Evolutionary conservation across 371 early-diverging fungal genomes (phyloP).

Genomic region (Mucor irregularis): DNA sequence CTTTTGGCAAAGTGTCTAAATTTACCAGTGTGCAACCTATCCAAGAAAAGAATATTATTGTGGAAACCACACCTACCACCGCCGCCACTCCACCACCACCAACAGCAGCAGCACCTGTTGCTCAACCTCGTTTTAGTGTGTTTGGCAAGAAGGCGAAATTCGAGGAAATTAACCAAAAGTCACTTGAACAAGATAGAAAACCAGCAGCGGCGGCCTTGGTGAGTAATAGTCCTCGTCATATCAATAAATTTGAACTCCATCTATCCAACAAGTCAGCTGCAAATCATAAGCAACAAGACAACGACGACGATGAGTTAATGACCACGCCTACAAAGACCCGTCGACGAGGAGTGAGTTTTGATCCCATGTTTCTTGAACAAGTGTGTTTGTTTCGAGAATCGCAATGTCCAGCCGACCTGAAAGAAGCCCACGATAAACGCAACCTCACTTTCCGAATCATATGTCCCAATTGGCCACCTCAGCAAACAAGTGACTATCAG

Average conservation of each 20-base stretch:
- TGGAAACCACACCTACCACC: too few species aligned
- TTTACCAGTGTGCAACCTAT: too few species aligned
- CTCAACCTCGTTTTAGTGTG: slow-evolving; percentile 25
- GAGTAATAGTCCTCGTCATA: neutral
- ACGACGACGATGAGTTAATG: too few species aligned
- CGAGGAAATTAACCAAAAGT: slow-evolving; percentile 2
- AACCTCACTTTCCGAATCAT: slow-evolving; percentile 16
- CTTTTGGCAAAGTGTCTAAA: slow-evolving; percentile 22
- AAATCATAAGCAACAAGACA: slow-evolving; percentile 8
- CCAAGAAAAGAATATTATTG: too few species aligned
- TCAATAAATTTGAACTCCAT: slow-evolving; percentile 13
- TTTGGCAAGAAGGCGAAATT: slow-evolving; percentile 24
- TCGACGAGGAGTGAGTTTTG: slow-evolving; percentile 35
- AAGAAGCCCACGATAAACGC: slow-evolving; percentile 19
- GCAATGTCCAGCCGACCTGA: slow-evolving; percentile 48
- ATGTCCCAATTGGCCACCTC: slow-evolving; percentile 19
- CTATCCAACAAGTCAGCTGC: slow-evolving; percentile 5
- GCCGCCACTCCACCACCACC: too few species aligned
- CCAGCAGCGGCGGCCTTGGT: neutral
- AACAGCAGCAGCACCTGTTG: too few species aligned
- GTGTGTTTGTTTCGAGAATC: slow-evolving; percentile 48
- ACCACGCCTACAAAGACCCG: neutral
- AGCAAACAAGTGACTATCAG: neutral
- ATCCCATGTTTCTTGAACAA: slow-evolving; percentile 54
- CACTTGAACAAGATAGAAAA: slow-evolving; percentile 1